phyloP scores from a whole-genome alignment of 2,329 filamentous ascomycete genomes.

The Claviceps humidiphila region DNA sequence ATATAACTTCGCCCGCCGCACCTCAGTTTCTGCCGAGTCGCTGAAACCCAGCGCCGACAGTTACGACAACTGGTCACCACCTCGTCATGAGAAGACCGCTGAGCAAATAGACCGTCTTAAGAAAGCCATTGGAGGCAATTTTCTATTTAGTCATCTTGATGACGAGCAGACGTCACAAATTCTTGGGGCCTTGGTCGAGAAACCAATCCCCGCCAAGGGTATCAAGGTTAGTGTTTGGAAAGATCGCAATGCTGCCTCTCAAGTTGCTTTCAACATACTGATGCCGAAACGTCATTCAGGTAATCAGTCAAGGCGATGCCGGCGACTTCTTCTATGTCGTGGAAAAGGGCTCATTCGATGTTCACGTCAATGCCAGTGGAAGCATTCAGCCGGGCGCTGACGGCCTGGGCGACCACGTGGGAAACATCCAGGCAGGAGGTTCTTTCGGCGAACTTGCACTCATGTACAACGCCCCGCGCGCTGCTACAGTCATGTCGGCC shows the following conservation, averaged over 20 bases:
- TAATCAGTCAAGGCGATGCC: conserved; percentile 89
- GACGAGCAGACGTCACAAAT: conserved; percentile 85
- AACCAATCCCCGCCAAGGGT: conserved; percentile 84
- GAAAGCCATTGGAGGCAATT: conserved; percentile 74
- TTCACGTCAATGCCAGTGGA: conserved; percentile 74
- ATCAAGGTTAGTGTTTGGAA: conserved; percentile 41
- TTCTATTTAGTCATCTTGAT: conserved; percentile 86
- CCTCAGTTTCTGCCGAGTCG: conserved; percentile 93
- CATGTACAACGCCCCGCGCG: conserved; percentile 97
- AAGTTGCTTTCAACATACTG: not conserved
- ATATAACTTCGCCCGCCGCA: conserved; percentile 86
- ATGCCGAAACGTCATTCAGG: conserved; percentile 36
- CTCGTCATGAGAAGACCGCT: conserved; percentile 65
- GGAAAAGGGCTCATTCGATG: conserved; percentile 79
- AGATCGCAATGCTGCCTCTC: not conserved
- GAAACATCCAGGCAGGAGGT: conserved; percentile 70
- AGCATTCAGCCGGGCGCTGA: conserved; percentile 65
- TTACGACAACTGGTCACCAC: conserved; percentile 82
- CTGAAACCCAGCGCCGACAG: conserved; percentile 75
- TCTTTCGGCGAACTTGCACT: conserved; percentile 94
- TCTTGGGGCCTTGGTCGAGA: conserved; percentile 82
- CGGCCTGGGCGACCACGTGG: conserved; percentile 73
- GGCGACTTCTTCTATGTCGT: conserved; percentile 98
- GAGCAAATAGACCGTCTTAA: conserved; percentile 73
- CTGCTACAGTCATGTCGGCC: conserved; percentile 80